phyloP scores from a whole-genome alignment of 2,329 filamentous ascomycete species.

The Penicillium capsulatum region DNA sequence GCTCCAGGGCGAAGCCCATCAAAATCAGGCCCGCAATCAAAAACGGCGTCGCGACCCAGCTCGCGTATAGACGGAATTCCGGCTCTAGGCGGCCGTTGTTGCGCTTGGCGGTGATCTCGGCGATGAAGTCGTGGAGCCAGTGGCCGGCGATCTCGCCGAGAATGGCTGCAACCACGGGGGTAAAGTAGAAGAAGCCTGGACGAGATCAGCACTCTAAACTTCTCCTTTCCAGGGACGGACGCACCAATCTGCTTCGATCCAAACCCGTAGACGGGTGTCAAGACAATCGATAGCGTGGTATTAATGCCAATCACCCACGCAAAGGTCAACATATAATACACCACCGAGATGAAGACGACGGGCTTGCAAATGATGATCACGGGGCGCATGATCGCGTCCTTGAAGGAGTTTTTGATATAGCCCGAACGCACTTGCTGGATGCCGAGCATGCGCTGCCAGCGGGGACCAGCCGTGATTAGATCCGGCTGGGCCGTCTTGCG shows the following conservation, averaged over 20 bases:
- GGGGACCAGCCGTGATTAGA: conserved; percentile 23
- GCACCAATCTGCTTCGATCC: conserved; percentile 49
- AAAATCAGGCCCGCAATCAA: conserved; percentile 51
- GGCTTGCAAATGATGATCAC: conserved; percentile 38
- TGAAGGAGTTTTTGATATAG: conserved; percentile 28
- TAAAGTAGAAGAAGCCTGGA: conserved; percentile 54
- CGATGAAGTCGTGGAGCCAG: conserved; percentile 53
- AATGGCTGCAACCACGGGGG: conserved; percentile 52
- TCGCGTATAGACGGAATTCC: conserved; percentile 51
- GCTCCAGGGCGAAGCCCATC: conserved; percentile 51
- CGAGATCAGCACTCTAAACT: too few species aligned
- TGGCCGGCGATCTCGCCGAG: conserved; percentile 54
- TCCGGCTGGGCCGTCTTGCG: conserved; percentile 21
- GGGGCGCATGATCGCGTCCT: conserved; percentile 35
- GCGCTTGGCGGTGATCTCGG: conserved; percentile 42
- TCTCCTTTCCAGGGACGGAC: conserved; percentile 4
- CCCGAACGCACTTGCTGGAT: conserved; percentile 32
- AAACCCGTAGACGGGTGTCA: conserved; percentile 51
- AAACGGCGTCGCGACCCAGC: conserved; percentile 48
- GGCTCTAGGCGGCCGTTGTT: conserved; percentile 55
- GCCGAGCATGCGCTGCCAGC: conserved; percentile 35
- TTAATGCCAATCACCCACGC: conserved; percentile 51
- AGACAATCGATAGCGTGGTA: conserved; percentile 52
- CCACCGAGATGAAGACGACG: conserved; percentile 31
- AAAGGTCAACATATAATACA: conserved; percentile 42